These are phyloP conservation scores for Rasamsonia emersonii DNA, from an alignment of 2,329 filamentous ascomycete species.

Conservation along the genomic window DNA sequence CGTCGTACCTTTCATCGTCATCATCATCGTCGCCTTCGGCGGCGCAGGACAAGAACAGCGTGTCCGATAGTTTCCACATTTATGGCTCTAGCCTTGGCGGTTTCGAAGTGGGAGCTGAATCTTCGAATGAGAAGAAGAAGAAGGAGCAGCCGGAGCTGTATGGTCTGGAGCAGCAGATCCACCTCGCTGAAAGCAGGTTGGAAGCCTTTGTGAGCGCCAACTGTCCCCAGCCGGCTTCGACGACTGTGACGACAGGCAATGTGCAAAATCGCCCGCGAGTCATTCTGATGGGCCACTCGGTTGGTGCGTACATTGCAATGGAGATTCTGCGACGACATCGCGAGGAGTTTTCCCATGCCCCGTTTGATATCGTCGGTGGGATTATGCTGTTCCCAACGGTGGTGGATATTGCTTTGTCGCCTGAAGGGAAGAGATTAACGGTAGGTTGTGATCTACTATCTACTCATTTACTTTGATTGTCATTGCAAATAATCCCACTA, in stretches of 20 bases:
- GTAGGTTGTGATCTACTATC: conserved; percentile 15
- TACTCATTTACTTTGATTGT: background rate
- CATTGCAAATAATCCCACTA: no score
- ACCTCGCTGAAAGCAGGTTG: conserved; percentile 37
- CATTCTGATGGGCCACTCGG: conserved; percentile 64
- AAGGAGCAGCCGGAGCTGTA: conserved; percentile 14
- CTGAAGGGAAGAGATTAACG: conserved; percentile 48
- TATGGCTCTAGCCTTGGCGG: conserved; percentile 28
- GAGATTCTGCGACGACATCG: conserved; percentile 56
- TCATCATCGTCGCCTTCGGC: background rate
- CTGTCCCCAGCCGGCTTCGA: background rate
- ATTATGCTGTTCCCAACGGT: conserved; percentile 68
- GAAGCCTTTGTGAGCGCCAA: conserved; percentile 24
- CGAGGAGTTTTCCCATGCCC: conserved; percentile 13
- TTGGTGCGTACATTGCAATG: conserved; percentile 63
- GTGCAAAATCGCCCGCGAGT: conserved; percentile 33
- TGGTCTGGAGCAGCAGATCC: conserved; percentile 43
- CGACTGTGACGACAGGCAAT: background rate
- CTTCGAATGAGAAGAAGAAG: conserved; percentile 1
- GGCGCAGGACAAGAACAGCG: no score
- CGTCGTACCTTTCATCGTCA: conserved; percentile 13
- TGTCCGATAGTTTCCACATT: conserved; percentile 19
- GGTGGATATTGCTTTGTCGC: conserved; percentile 58
- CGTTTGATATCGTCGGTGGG: conserved; percentile 39
- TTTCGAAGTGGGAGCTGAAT: conserved; percentile 20